Conservation (phyloP, 129 eudicot species). For the Saposhnikovia divaricata region DNA sequence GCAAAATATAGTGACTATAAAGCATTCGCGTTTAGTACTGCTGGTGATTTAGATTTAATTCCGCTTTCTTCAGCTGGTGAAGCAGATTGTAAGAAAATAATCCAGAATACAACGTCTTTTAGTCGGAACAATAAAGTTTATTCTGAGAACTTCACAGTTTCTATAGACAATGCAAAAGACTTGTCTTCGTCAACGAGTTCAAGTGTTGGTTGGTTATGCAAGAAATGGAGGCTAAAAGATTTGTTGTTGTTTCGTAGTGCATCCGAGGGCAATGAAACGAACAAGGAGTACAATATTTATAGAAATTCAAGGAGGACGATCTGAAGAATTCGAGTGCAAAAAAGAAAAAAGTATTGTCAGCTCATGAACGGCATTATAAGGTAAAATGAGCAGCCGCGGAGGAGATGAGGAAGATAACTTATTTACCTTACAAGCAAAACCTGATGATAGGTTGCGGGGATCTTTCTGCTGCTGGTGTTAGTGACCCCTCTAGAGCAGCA, state of each 20-base stretch:
- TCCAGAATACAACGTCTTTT: neutral
- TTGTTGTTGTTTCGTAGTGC: conserved; percentile 1
- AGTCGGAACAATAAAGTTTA: neutral
- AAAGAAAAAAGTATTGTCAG: neutral
- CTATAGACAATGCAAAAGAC: neutral
- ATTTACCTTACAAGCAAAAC: conserved; percentile 13
- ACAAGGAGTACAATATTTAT: neutral
- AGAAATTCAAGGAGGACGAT: neutral
- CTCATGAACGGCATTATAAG: no score
- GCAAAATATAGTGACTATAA: no score
- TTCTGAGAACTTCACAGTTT: neutral
- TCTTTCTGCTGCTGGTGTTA: neutral
- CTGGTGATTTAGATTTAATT: neutral
- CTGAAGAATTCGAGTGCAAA: neutral
- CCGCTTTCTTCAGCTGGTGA: neutral
- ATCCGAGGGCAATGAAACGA: neutral
- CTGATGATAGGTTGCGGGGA: conserved; percentile 8
- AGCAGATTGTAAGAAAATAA: neutral
- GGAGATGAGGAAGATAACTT: conserved; percentile 21
- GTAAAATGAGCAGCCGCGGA: neutral
- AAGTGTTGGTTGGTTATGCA: neutral
- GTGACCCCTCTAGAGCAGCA: neutral
- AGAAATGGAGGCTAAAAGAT: conserved; percentile 12
- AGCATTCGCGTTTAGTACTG: conserved; percentile 2
- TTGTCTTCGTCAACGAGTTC: neutral